A percentile compares a stretch with the other conserved stretches of the same genome.
Conservation (phyloP, 441 rosid species). For the Flueggea neowawraea region DNA sequence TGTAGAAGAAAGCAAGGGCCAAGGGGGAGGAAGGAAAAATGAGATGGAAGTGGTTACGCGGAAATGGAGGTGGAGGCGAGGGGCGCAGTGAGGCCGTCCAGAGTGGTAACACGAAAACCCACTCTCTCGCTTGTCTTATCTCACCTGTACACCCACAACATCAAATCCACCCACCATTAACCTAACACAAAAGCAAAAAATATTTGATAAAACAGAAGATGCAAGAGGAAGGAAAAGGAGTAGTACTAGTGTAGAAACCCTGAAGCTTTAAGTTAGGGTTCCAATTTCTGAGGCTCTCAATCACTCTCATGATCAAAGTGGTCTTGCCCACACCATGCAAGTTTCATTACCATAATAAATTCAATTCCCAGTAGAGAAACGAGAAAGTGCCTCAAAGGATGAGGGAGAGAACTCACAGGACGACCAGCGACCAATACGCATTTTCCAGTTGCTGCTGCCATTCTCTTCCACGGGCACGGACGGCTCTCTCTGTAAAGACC, state of each 20-base stretch:
- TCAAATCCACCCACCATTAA: background rate
- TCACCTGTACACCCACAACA: constrained; percentile 31
- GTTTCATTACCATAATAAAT: background rate
- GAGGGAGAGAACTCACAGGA: constrained; percentile 37
- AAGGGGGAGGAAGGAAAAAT: background rate
- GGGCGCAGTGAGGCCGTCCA: constrained; percentile 54
- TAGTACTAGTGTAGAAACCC: constrained; percentile 56
- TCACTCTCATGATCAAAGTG: constrained; percentile 49
- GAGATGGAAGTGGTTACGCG: constrained; percentile 24
- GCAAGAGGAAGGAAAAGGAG: background rate
- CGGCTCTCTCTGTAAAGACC: background rate
- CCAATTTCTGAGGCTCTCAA: constrained; percentile 42
- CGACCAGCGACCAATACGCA: constrained; percentile 59
- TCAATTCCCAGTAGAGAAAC: too few species aligned
- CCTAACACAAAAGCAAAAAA: too few species aligned
- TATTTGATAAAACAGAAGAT: background rate
- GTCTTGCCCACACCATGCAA: constrained; percentile 70
- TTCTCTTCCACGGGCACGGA: background rate
- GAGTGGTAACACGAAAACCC: constrained; percentile 60
- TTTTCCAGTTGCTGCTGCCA: constrained; percentile 49
- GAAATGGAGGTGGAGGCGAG: constrained; percentile 51
- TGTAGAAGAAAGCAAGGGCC: too few species aligned
- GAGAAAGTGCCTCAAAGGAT: background rate
- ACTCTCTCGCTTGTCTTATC: constrained; percentile 51
- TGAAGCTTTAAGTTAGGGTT: constrained; percentile 51